phyloP scores from a whole-genome alignment of 2,329 filamentous ascomycete genomes.

The Fusarium transvaalense region DNA sequence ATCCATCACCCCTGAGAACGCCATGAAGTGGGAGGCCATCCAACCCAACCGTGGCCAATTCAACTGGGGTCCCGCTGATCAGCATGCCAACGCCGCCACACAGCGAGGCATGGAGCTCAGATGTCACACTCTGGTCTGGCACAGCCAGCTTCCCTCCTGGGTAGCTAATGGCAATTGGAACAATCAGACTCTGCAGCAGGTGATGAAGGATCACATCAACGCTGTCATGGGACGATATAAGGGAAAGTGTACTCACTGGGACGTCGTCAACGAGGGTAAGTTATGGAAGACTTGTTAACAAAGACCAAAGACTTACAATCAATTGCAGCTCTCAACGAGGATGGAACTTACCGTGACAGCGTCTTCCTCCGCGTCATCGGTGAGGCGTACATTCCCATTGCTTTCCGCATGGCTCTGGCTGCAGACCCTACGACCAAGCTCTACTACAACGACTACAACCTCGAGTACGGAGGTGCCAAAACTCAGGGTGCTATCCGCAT shows the following conservation, averaged over 20 bases:
- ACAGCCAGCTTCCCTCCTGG: conserved; percentile 22
- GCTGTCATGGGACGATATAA: conserved; percentile 21
- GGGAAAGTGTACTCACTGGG: conserved; percentile 30
- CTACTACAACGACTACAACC: conserved; percentile 32
- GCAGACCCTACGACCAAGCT: conserved; percentile 27
- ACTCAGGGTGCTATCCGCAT: conserved; percentile 18
- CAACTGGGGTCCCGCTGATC: conserved; percentile 19
- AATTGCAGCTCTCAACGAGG: conserved; percentile 14
- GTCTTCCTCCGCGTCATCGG: conserved; percentile 20
- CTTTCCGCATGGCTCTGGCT: conserved; percentile 24
- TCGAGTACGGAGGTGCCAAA: conserved; percentile 20
- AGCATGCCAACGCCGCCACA: conserved; percentile 14
- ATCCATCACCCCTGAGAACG: conserved; percentile 18
- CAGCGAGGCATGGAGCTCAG: conserved; percentile 8
- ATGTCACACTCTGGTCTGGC: conserved; percentile 22
- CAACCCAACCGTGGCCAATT: conserved; percentile 24
- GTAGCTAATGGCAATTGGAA: conserved; percentile 26
- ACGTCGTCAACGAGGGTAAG: conserved; percentile 26
- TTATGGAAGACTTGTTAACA: neutral
- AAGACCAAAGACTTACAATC: neutral
- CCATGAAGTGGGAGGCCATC: conserved; percentile 27
- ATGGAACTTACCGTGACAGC: conserved; percentile 24
- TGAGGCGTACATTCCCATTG: conserved; percentile 26
- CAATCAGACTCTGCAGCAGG: conserved; percentile 21
- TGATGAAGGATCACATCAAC: conserved; percentile 22